These are phyloP conservation scores for Hypoxylon sp. DNA, from an alignment of 2,329 filamentous ascomycete species.

Conservation along the genomic window DNA sequence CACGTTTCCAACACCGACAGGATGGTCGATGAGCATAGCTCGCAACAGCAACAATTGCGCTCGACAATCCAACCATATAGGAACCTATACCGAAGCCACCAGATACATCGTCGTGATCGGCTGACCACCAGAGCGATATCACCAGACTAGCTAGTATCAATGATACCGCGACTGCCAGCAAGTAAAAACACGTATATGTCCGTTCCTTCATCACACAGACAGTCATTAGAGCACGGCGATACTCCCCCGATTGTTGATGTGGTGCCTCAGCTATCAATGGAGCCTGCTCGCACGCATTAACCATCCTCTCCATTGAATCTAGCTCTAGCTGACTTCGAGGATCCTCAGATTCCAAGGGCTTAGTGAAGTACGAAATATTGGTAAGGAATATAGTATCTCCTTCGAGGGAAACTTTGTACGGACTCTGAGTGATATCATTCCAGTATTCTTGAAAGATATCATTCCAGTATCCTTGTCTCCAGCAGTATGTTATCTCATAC, in stretches of 20 bases:
- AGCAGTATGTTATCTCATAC: too few relatives aligned
- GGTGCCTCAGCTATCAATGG: not conserved
- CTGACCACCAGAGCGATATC: slow-evolving; percentile 26
- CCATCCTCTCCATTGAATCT: not conserved
- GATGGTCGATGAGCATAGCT: slow-evolving; percentile 14
- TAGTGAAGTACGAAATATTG: not conserved
- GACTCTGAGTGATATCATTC: too few relatives aligned
- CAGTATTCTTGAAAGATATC: too few relatives aligned
- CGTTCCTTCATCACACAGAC: not conserved
- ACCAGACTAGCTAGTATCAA: slow-evolving; percentile 19
- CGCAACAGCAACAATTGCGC: slow-evolving; percentile 12
- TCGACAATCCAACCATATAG: slow-evolving; percentile 9
- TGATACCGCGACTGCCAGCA: not conserved
- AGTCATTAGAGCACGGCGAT: not conserved
- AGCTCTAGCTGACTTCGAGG: not conserved
- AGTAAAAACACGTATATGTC: slow-evolving; percentile 28
- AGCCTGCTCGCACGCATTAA: not conserved
- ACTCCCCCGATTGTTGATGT: not conserved
- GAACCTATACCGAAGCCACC: slow-evolving; percentile 25
- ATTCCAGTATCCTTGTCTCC: too few relatives aligned
- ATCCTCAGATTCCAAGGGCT: not conserved
- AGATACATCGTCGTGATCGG: slow-evolving; percentile 14
- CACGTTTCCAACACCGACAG: slow-evolving; percentile 17
- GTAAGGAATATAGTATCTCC: too few relatives aligned
- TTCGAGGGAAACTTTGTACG: too few relatives aligned